Evolutionary conservation across 768 basidiomycete genomes (phyloP).

Genomic region (Kondoa malvinella): DNA sequence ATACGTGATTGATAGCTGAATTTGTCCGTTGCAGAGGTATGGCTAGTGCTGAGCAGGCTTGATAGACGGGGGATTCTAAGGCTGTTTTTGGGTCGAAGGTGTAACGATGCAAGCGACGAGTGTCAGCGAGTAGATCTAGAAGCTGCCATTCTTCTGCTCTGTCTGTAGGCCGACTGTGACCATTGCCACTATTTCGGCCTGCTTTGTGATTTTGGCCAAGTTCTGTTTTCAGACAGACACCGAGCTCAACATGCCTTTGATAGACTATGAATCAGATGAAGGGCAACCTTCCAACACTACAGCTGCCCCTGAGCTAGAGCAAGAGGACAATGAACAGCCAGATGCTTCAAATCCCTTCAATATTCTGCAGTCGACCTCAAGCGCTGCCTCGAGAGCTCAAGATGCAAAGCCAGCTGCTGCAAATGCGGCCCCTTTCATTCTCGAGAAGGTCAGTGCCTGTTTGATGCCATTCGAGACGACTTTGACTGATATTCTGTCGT

Average conservation of each 20-base stretch:
- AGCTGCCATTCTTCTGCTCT: too few relatives aligned
- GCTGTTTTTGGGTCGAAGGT: too few relatives aligned
- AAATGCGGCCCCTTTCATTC: neutral
- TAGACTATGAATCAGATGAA: neutral
- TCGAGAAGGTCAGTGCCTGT: slow-evolving; percentile 5
- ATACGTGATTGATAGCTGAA: too few relatives aligned
- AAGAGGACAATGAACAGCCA: slow-evolving; percentile 9
- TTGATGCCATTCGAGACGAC: slow-evolving; percentile 1
- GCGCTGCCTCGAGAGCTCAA: neutral
- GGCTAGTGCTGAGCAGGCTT: too few relatives aligned
- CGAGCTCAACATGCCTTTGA: neutral
- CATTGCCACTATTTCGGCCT: too few relatives aligned
- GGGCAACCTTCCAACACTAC: neutral
- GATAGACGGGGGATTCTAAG: too few relatives aligned
- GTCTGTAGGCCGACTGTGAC: too few relatives aligned
- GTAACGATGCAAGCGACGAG: too few relatives aligned
- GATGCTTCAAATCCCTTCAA: slow-evolving; percentile 10
- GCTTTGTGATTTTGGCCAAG: too few relatives aligned
- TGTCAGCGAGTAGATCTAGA: too few relatives aligned
- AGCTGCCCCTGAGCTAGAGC: neutral
- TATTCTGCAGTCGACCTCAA: neutral
- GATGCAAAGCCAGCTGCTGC: neutral
- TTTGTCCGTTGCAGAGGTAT: too few relatives aligned
- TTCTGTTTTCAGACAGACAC: neutral
- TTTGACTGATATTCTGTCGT: neutral